phyloP scores from a whole-genome alignment of 352 stramenopile genomes.

The Pythium phragmiticola region DNA sequence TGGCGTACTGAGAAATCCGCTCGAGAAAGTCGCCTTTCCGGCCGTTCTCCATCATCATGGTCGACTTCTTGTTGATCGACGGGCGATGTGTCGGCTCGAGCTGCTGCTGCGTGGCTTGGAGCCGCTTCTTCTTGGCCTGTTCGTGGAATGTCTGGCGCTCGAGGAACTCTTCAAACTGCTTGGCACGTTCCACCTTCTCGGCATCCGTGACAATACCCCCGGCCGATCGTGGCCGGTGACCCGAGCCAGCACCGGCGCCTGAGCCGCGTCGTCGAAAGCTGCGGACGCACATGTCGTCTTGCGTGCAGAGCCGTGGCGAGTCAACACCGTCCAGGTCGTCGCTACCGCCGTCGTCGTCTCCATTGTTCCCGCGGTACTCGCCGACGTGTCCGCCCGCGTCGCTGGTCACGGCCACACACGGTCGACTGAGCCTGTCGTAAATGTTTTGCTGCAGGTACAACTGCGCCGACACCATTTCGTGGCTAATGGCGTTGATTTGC shows the following conservation, averaged over 20 bases:
- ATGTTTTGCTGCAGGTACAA: conserved; percentile 86
- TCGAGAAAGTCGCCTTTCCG: conserved; percentile 82
- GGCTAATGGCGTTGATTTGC: conserved; percentile 72
- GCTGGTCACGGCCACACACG: conserved; percentile 29
- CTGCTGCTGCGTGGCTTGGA: conserved; percentile 64
- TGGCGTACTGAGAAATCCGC: conserved; percentile 69
- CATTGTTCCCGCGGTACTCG: conserved; percentile 11
- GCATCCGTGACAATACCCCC: conserved; percentile 41
- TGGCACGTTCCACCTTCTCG: conserved; percentile 47
- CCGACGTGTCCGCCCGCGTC: conserved; percentile 2
- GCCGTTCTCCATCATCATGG: conserved; percentile 77
- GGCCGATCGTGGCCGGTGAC: conserved; percentile 52
- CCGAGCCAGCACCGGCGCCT: conserved; percentile 8
- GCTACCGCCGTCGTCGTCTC: conserved; percentile 20
- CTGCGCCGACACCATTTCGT: conserved; percentile 80
- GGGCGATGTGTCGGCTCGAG: conserved; percentile 57
- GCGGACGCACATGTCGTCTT: conserved; percentile 63
- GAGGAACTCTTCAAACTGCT: conserved; percentile 67
- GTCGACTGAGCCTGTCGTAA: conserved; percentile 76
- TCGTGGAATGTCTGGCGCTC: conserved; percentile 77
- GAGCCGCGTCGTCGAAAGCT: conserved; percentile 21
- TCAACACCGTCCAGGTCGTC: conserved; percentile 21
- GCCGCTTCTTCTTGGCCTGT: conserved; percentile 57
- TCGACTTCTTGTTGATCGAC: conserved; percentile 80
- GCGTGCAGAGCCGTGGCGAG: conserved; percentile 24